Conservation (phyloP, 2,329 filamentous ascomycete genomes). For the Pyrenophora seminiperda region DNA sequence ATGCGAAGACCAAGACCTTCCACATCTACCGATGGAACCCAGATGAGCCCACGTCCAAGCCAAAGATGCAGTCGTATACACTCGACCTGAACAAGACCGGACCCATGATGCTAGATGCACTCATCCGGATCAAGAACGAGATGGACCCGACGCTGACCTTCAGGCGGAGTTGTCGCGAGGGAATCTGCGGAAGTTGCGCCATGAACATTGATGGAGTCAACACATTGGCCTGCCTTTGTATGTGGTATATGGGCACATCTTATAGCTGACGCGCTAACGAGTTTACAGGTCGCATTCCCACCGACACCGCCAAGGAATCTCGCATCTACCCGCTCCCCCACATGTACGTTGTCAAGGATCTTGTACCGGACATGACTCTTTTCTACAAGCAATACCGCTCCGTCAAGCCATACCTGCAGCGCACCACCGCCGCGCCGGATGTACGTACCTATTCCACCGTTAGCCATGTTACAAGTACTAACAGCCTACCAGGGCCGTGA, state of each 20-base stretch:
- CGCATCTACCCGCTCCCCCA: conserved; percentile 98
- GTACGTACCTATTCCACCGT: conserved; percentile 59
- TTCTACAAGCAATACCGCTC: conserved; percentile 99
- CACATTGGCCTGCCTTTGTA: conserved; percentile 96
- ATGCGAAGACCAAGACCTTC: conserved; percentile 84
- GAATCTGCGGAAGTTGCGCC: conserved; percentile 96
- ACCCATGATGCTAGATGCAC: conserved; percentile 95
- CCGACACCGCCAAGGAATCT: conserved; percentile 76
- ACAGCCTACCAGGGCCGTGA: conserved; percentile 74
- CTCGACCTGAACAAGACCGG: conserved; percentile 98
- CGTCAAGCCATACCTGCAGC: conserved; percentile 97
- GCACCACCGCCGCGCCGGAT: conserved; percentile 80
- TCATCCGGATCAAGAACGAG: conserved; percentile 99
- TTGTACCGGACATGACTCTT: conserved; percentile 95
- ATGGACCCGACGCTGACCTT: conserved; percentile 95
- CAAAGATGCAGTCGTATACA: conserved; percentile 91
- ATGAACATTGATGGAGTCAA: conserved; percentile 99
- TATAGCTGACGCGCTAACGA: conserved; percentile 15
- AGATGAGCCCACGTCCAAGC: conserved; percentile 89
- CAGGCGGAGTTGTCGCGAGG: conserved; percentile 93
- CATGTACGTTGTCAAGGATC: conserved; percentile 98
- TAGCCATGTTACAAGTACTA: conserved; percentile 12
- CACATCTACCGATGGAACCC: conserved; percentile 99
- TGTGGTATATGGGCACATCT: conserved; percentile 46
- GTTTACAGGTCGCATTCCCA: conserved; percentile 82